phyloP scores from a whole-genome alignment of 2,329 filamentous ascomycete species.

The Fusarium udum region DNA sequence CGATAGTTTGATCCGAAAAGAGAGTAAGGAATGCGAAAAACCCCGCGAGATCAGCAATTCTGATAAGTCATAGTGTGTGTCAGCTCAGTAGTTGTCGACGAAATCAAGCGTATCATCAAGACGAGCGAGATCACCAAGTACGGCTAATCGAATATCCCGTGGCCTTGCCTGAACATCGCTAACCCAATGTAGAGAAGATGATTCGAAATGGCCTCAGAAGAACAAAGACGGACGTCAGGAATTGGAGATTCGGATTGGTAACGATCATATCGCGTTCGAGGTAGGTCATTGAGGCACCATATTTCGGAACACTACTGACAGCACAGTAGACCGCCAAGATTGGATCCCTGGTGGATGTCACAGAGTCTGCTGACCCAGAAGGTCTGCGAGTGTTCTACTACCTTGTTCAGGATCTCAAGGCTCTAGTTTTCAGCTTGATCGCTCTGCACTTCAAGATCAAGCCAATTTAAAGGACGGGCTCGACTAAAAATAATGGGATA shows the following conservation, averaged over 20 bases:
- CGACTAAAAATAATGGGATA: slow-evolving; percentile 3
- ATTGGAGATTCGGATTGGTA: slow-evolving; percentile 91
- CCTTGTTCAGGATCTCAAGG: slow-evolving; percentile 95
- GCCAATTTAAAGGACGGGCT: slow-evolving; percentile 64
- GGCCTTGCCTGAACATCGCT: slow-evolving; percentile 12
- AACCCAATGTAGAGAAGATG: slow-evolving; percentile 78
- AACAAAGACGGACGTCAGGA: slow-evolving; percentile 99
- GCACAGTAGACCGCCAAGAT: slow-evolving; percentile 88
- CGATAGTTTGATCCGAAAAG: slow-evolving; percentile 98
- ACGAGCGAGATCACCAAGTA: slow-evolving; percentile 98
- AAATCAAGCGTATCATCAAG: slow-evolving; percentile 98
- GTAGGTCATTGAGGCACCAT: slow-evolving; percentile 56
- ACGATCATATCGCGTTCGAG: slow-evolving; percentile 98
- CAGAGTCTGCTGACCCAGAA: slow-evolving; percentile 94
- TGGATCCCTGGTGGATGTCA: slow-evolving; percentile 94
- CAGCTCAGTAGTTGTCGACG: slow-evolving; percentile 86
- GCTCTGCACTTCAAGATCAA: slow-evolving; percentile 97
- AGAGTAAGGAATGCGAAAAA: slow-evolving; percentile 73
- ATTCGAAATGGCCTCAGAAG: slow-evolving; percentile 98
- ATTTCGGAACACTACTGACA: slow-evolving; percentile 20
- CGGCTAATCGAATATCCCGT: slow-evolving; percentile 30
- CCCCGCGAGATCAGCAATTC: not conserved
- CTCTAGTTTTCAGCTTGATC: slow-evolving; percentile 94
- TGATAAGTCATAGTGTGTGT: slow-evolving; percentile 81
- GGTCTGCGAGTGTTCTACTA: slow-evolving; percentile 98